Evolutionary conservation across 2,329 filamentous ascomycete species (phyloP), one percentile per base, ranked within the genome.

Genomic region (Fonsecaea pedrosoi): DNA sequence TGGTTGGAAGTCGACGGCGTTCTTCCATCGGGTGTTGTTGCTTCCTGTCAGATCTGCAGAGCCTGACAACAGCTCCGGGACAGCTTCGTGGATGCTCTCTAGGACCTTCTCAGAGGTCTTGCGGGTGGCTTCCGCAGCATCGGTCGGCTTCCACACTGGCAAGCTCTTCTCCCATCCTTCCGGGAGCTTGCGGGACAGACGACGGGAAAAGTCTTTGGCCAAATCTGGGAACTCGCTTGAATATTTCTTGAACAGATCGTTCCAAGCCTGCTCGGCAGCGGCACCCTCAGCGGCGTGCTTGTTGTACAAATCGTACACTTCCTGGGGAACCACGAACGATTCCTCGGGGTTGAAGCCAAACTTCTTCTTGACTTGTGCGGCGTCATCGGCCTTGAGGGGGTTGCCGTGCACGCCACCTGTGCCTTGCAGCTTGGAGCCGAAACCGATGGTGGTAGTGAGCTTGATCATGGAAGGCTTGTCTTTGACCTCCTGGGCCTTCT

Each of bases 21-120:
- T 87, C 91, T 98, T 99, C 93, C 94, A 97, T 80, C 94, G 90
- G 74, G 95, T 99, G 85, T 98, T 90, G 88, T 99, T 99, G 79
- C 95, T 98, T 78, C 92, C 92, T 79, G 95, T 99, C 86, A 99
- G 82, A 86, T 99, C 95, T 75, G 95, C 95, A 72, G 95, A 99
- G 76, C 95, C 95, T 79, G 94, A 96, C 69, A 99, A 82, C 66
- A 99, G 89, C 83, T 98, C 95, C 73, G 95, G 95, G 63, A 99
- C 78, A 72, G 84, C 87, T 60, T 86, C 82, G 85, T 96, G 88
- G 76, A 99, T 90, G 82, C 94, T 94, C 84, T 90, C 86, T 72
- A 99, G 89, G 66, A 98, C 94, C 68, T 87, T 90, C 87, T 99
- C 94, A 72, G 94, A 98, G 67, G 98, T 90, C 86, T 98, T 99